Conservation (phyloP, 2,329 filamentous ascomycete genomes). For the Rhytidhysteron rufulum region DNA sequence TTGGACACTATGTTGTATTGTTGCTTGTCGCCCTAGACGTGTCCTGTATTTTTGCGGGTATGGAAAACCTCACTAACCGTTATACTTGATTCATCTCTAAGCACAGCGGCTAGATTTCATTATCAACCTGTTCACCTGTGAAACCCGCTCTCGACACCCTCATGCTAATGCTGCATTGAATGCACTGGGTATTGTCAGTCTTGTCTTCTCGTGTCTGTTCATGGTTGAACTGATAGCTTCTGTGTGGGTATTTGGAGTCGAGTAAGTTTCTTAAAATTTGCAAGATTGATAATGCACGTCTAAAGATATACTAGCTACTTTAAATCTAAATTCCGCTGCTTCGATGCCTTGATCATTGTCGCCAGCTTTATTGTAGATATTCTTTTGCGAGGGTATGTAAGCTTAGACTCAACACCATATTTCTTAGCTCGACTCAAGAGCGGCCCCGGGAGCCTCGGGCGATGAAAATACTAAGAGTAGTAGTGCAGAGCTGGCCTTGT, state of each 20-base stretch:
- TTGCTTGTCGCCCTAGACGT: slow-evolving; percentile 49
- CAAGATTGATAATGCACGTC: too few relatives aligned
- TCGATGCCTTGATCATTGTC: slow-evolving; percentile 62
- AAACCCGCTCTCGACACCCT: slow-evolving; percentile 27
- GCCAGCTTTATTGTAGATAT: slow-evolving; percentile 61
- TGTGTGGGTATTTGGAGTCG: slow-evolving; percentile 58
- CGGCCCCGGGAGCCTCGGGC: too few relatives aligned
- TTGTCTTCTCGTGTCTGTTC: slow-evolving; percentile 63
- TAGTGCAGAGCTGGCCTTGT: too few relatives aligned
- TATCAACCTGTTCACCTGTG: slow-evolving; percentile 48
- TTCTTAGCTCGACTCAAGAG: too few relatives aligned
- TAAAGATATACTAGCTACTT: too few relatives aligned
- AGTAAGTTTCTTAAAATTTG: slow-evolving; percentile 47
- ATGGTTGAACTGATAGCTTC: slow-evolving; percentile 58
- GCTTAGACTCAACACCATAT: too few relatives aligned
- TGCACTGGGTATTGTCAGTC: slow-evolving; percentile 49
- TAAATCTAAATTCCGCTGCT: slow-evolving; percentile 53
- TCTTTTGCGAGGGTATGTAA: slow-evolving; percentile 55
- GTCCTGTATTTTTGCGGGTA: slow-evolving; percentile 47
- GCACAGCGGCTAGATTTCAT: slow-evolving; percentile 40
- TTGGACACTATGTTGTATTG: slow-evolving; percentile 49
- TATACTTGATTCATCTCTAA: neutral
- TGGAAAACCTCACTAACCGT: neutral
- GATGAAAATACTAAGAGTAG: too few relatives aligned
- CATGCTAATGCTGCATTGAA: slow-evolving; percentile 36